Evolutionary conservation across 768 basidiomycete species (phyloP).

Genomic region (Lactarius vividus): DNA sequence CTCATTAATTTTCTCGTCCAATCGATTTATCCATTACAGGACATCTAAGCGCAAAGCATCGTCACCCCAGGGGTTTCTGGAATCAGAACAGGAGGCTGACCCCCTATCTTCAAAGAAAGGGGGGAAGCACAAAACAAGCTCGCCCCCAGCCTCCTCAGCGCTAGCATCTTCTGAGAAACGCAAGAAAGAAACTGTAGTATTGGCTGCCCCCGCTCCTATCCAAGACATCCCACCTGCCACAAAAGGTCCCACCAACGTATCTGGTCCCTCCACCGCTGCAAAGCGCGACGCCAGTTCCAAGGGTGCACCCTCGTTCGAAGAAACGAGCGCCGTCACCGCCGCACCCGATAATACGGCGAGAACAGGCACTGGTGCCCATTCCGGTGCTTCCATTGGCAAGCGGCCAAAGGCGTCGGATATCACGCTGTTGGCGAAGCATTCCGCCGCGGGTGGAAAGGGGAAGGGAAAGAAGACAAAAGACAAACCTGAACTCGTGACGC

Average conservation of each 20-base stretch:
- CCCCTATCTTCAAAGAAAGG: constrained; percentile 16
- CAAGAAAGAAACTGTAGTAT: not conserved
- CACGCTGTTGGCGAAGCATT: constrained; percentile 5
- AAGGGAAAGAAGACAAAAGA: constrained; percentile 13
- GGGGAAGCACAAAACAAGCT: not conserved
- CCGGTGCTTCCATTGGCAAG: not conserved
- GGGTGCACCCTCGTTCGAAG: not conserved
- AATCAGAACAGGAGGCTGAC: not conserved
- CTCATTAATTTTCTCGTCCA: not conserved
- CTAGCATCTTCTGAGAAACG: not conserved
- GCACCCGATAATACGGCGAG: constrained; percentile 5
- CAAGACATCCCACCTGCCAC: constrained; percentile 10
- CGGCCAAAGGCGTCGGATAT: not conserved
- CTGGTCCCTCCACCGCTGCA: not conserved
- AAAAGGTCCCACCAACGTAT: constrained; percentile 18
- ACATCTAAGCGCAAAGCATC: constrained; percentile 14
- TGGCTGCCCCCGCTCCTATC: constrained; percentile 1
- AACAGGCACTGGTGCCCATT: not conserved
- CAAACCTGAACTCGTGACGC: constrained; percentile 22
- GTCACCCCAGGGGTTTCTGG: not conserved
- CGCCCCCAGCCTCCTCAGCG: not conserved
- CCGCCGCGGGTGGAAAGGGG: not conserved
- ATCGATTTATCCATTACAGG: constrained; percentile 12
- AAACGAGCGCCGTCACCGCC: constrained; percentile 20
- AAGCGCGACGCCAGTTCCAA: not conserved